Percentiles rank a stretch among this genome's conserved stretches.
Evolutionary conservation across 768 basidiomycete species (phyloP).

Genomic region (Tricholoma furcatifolium): DNA sequence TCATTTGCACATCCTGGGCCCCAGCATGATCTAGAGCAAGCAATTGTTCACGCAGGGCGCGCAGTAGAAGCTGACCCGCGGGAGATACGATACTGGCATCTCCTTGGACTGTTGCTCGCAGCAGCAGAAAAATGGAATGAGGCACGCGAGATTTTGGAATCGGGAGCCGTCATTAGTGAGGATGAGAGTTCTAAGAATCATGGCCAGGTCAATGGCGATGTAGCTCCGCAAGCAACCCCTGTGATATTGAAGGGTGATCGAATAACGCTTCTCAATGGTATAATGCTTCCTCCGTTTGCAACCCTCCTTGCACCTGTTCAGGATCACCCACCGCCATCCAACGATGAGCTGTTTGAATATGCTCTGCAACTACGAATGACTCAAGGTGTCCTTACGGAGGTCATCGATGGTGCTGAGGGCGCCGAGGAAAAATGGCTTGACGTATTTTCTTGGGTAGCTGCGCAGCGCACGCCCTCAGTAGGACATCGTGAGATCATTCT

Average conservation of each 20-base stretch:
- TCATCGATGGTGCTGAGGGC: conserved; percentile 80
- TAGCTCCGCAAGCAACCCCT: background rate
- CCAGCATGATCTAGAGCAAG: conserved; percentile 62
- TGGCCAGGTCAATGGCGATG: background rate
- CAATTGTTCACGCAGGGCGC: conserved; percentile 61
- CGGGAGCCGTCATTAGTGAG: conserved; percentile 58
- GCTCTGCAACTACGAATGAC: conserved; percentile 87
- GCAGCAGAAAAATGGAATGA: conserved; percentile 78
- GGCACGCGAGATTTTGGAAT: conserved; percentile 73
- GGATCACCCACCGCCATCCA: conserved; percentile 49
- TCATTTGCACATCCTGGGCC: conserved; percentile 66
- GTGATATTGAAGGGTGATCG: conserved; percentile 9
- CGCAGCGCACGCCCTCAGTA: conserved; percentile 33
- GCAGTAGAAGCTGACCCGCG: conserved; percentile 71
- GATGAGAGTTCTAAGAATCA: conserved; percentile 13
- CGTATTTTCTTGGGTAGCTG: conserved; percentile 84
- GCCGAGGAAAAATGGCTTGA: conserved; percentile 82
- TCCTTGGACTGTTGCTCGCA: conserved; percentile 80
- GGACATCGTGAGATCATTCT: conserved; percentile 7
- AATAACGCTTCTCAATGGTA: conserved; percentile 21
- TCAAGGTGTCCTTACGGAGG: conserved; percentile 76
- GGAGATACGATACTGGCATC: conserved; percentile 83
- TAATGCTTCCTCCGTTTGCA: conserved; percentile 36
- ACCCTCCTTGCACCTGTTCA: conserved; percentile 43
- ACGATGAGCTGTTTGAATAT: conserved; percentile 67